These are phyloP conservation scores for Diaporthe citrichinensis DNA, from an alignment of 2,329 filamentous ascomycete species.

Conservation along the genomic window DNA sequence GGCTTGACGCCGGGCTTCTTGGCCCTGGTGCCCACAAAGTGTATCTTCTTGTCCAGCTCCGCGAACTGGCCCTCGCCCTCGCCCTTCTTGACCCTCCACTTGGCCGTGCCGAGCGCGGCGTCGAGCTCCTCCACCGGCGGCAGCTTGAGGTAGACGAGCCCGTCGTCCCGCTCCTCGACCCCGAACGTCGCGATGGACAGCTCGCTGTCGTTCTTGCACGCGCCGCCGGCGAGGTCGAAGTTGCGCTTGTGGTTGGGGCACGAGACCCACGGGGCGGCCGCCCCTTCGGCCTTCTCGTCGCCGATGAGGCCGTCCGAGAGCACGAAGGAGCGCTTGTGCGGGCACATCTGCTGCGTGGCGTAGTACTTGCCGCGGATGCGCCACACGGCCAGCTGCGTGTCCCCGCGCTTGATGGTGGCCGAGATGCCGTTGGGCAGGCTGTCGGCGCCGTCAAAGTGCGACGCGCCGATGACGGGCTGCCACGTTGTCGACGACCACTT, in stretches of 20 bases:
- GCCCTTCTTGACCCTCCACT: conserved; percentile 83
- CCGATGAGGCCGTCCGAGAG: conserved; percentile 88
- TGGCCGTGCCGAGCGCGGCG: conserved; percentile 80
- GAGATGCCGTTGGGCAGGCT: conserved; percentile 80
- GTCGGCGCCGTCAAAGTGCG: conserved; percentile 75
- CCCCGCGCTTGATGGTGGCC: conserved; percentile 85
- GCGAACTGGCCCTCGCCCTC: conserved; percentile 65
- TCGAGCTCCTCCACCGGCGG: conserved; percentile 88
- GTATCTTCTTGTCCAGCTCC: conserved; percentile 63
- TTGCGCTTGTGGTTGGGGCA: conserved; percentile 94
- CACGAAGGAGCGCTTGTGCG: conserved; percentile 92
- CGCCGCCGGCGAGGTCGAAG: conserved; percentile 80
- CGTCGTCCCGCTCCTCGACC: conserved; percentile 79
- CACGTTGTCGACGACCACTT: conserved; percentile 78
- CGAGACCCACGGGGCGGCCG: conserved; percentile 78
- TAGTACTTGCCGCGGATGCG: conserved; percentile 86
- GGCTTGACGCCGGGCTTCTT: conserved; percentile 59
- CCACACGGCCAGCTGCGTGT: conserved; percentile 91
- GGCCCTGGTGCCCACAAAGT: conserved; percentile 59
- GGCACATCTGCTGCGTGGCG: conserved; percentile 94
- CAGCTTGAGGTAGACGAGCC: conserved; percentile 83
- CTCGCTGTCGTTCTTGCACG: conserved; percentile 80
- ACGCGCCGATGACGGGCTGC: conserved; percentile 83
- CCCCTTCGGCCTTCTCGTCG: conserved; percentile 60
- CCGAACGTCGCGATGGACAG: conserved; percentile 88